Base-by-base conservation (phyloP, 768 basidiomycete genomes). In the Nidularia pulvinata region DNA sequence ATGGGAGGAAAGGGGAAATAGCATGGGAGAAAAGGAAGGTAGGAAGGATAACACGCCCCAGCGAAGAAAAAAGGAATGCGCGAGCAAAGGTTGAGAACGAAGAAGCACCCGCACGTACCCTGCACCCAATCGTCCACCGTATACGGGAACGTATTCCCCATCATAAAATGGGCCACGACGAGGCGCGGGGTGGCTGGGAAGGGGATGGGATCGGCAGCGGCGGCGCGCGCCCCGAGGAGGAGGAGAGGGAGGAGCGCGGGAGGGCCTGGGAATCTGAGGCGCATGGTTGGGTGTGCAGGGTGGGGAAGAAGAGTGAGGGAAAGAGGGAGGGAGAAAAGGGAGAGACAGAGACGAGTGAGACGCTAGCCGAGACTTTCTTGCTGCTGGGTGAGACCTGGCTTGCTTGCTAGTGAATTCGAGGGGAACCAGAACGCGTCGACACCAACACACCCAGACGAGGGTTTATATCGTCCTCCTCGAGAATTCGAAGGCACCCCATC, bases 91-190 rank as follows among this genome's bases (percentile, higher is more conserved):
- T 4, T 30, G 25, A 30, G 25, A 30, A 30, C 25, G 25, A 30
- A 30, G 25, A 30, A 30, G 25, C 25, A 30, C 25, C 25, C 25
- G 25, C 25, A 30, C 60, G 49, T 32, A 71, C 72, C 64, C 54
- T 48, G 50, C 7, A 46, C 57, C 85, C 85, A 89, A 63, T 81
- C 73, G 33, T 64, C 58, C 11, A 65, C 43, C 6, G 71, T 71
- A 67, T 83, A 86, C 4, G 77, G 76, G 59, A 80, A 83, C 2
- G 84, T 79, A 65, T 85, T 86, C 37, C 85, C 86, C 49, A 86
- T 81, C 65, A 86, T 85, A 63, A 69, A 69, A 62, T 87, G 84
- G 14, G 82, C 83, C 48, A 81, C 68, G 30, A 83, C 83, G 34
- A 69, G 53, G 51, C 75, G 77, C 11, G 62, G 44, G 33, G 49